Evolutionary conservation across 345 rosid species (phyloP).

Genomic region (Eucalyptus regnans): DNA sequence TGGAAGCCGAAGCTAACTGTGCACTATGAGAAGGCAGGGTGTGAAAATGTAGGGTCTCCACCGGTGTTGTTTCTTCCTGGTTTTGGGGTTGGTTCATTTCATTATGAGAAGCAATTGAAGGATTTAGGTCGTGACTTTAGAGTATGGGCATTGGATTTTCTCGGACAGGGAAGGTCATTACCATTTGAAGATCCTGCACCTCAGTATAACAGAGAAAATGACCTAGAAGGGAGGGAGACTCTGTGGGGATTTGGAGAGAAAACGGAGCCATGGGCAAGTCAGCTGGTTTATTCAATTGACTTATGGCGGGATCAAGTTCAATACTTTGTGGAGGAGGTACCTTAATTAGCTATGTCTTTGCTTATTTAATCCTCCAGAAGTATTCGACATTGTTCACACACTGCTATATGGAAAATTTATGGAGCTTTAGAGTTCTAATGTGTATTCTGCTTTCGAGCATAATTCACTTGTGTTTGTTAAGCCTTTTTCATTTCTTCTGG

Average conservation of each 20-base stretch:
- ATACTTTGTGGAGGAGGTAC: slow-evolving; percentile 71
- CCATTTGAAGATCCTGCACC: slow-evolving; percentile 71
- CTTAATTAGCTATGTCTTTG: neutral
- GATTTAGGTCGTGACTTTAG: slow-evolving; percentile 82
- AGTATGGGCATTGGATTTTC: slow-evolving; percentile 97
- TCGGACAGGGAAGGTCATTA: slow-evolving; percentile 86
- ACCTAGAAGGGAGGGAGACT: slow-evolving; percentile 4
- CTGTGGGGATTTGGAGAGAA: slow-evolving; percentile 89
- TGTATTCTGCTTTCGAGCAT: neutral
- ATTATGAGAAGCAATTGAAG: slow-evolving; percentile 81
- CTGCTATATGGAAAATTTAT: neutral
- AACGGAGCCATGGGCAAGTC: slow-evolving; percentile 70
- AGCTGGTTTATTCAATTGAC: slow-evolving; percentile 74
- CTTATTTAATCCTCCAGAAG: neutral
- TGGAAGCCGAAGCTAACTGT: slow-evolving; percentile 79
- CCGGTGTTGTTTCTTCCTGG: slow-evolving; percentile 86
- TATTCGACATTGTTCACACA: neutral
- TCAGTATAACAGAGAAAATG: slow-evolving; percentile 5
- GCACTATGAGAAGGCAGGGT: slow-evolving; percentile 68
- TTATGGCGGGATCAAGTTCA: slow-evolving; percentile 84
- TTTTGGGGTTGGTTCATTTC: slow-evolving; percentile 95
- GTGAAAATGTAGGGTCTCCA: slow-evolving; percentile 54
- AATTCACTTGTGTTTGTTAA: neutral
- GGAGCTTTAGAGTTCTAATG: neutral
- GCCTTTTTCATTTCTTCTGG: neutral